phyloP scores from a whole-genome alignment of 768 basidiomycete genomes.

The Thelephora ganbajun region DNA sequence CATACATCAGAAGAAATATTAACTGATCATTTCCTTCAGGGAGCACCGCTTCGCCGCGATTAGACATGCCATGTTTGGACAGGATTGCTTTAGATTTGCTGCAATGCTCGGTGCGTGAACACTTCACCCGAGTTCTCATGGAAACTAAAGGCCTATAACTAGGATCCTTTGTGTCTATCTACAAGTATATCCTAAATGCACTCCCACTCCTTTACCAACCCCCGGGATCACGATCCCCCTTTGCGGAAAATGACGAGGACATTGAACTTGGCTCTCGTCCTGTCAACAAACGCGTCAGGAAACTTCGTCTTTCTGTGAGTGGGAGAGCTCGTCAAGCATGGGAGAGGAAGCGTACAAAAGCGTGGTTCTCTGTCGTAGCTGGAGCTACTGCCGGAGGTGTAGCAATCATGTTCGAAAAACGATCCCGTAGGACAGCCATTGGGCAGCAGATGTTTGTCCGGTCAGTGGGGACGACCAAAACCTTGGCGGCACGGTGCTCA shows the following conservation, averaged over 20 bases:
- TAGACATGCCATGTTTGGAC: constrained; percentile 71
- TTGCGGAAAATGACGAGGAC: constrained; percentile 9
- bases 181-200: constrained; percentile 68
- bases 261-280: constrained; percentile 6
- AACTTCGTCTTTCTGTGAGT: constrained; percentile 43
- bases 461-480: constrained; percentile 23
- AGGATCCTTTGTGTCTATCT: constrained; percentile 68
- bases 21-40: constrained; percentile 21
- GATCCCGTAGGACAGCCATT: constrained; percentile 45
- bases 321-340: constrained; percentile 50
- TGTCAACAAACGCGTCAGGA: constrained; percentile 8
- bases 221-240: constrained; percentile 3
- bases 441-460: constrained; percentile 86
- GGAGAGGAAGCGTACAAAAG: constrained; percentile 48
- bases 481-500: too few relatives aligned
- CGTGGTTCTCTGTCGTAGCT: constrained; percentile 74
- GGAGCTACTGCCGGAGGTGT: constrained; percentile 62
- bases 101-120: constrained; percentile 62
- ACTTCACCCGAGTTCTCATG: not conserved
- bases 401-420: constrained; percentile 69
- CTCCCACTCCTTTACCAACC: constrained; percentile 50
- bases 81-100: constrained; percentile 73
- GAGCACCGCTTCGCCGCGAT: constrained; percentile 51
- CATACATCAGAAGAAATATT: not conserved
- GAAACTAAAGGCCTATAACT: not conserved